Evolutionary conservation across 768 basidiomycete genomes (phyloP).

Genomic region (Rhodotorula kratochvilovae): DNA sequence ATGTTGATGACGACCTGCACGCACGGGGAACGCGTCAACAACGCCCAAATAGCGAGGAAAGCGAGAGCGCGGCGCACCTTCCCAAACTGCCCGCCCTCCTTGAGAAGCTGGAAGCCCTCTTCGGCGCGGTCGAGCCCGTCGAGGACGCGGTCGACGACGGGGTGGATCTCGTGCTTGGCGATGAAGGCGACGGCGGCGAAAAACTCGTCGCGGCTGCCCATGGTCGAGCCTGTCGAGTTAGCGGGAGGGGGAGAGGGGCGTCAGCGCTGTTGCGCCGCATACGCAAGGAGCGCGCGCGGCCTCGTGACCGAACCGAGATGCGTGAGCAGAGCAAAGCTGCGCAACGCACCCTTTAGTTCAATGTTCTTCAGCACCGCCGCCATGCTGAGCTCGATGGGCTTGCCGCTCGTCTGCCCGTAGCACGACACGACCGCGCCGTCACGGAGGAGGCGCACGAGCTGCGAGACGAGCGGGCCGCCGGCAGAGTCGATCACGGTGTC

Average conservation of each 20-base stretch:
- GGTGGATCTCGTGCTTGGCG: slow-evolving; percentile 61
- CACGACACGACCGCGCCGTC: slow-evolving; percentile 39
- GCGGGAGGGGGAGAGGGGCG: no score
- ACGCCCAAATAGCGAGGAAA: no score
- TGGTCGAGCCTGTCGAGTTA: slow-evolving; percentile 61
- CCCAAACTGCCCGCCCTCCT: slow-evolving; percentile 66
- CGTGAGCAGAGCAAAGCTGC: neutral
- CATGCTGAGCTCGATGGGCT: slow-evolving; percentile 72
- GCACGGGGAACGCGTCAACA: neutral
- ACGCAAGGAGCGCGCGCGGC: no score
- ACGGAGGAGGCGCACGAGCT: slow-evolving; percentile 55
- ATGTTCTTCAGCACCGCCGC: slow-evolving; percentile 70
- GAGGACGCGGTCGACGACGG: slow-evolving; percentile 66
- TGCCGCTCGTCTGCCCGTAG: slow-evolving; percentile 46
- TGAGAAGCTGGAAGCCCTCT: slow-evolving; percentile 66
- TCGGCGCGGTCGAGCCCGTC: slow-evolving; percentile 62
- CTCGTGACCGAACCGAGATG: no score
- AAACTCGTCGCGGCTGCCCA: slow-evolving; percentile 75
- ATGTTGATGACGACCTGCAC: slow-evolving; percentile 32
- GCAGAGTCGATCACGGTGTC: slow-evolving; percentile 67
- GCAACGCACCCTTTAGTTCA: slow-evolving; percentile 61
- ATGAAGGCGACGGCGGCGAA: slow-evolving; percentile 68
- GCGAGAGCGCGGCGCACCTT: slow-evolving; percentile 53
- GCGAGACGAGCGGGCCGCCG: slow-evolving; percentile 62
- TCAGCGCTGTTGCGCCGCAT: no score